phyloP scores from a whole-genome alignment of 139 green algal species.

The Gonium pectorale region DNA sequence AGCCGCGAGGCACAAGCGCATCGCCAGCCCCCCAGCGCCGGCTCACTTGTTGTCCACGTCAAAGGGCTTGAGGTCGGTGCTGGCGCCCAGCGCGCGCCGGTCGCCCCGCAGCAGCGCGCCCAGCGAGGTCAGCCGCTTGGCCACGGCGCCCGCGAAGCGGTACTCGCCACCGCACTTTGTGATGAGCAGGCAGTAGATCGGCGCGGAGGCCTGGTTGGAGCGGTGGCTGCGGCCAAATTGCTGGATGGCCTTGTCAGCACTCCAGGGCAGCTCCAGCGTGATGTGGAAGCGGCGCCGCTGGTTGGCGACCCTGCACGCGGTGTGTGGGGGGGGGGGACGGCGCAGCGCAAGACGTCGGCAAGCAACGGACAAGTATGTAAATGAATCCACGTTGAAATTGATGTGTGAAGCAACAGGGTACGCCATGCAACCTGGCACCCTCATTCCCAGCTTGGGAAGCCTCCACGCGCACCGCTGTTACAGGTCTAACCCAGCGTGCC shows the following conservation, averaged over 20 bases:
- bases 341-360: not conserved
- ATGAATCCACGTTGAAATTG: not conserved
- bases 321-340: not conserved
- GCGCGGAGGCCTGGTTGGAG: slow-evolving; percentile 74
- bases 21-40: not conserved
- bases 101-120: slow-evolving; percentile 69
- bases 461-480: too few species aligned
- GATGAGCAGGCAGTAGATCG: slow-evolving; percentile 79
- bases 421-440: not conserved
- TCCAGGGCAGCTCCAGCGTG: slow-evolving; percentile 90
- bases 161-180: slow-evolving; percentile 63
- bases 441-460: too few species aligned
- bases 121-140: slow-evolving; percentile 60
- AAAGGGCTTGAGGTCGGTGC: slow-evolving; percentile 54
- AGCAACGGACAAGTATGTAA: not conserved
- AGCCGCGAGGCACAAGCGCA: too few species aligned
- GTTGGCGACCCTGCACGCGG: slow-evolving; percentile 53
- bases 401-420: not conserved
- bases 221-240: slow-evolving; percentile 79
- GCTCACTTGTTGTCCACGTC: slow-evolving; percentile 62
- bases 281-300: slow-evolving; percentile 82
- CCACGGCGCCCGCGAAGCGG: slow-evolving; percentile 61
- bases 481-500: too few species aligned
- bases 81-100: slow-evolving; percentile 53
- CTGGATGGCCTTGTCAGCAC: slow-evolving; percentile 88